Conservation (phyloP, 352 stramenopile species). For the Saprolegnia diclina region DNA sequence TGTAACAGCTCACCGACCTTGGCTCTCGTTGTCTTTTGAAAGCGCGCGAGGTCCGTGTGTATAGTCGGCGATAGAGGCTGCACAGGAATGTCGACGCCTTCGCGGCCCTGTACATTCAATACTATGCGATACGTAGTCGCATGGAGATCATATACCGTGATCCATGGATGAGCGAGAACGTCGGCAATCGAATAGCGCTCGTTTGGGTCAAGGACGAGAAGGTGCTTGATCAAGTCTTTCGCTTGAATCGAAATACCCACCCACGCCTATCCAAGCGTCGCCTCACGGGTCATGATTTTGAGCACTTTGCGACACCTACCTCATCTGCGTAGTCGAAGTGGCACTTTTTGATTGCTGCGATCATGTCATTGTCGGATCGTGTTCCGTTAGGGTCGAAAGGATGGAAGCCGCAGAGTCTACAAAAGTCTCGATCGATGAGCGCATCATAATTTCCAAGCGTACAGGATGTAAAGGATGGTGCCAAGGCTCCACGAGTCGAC, state of each 20-base stretch:
- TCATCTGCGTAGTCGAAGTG: constrained; percentile 70
- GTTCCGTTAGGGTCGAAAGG: constrained; percentile 75
- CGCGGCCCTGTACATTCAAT: constrained; percentile 15
- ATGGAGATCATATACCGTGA: constrained; percentile 30
- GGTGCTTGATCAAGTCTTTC: constrained; percentile 67
- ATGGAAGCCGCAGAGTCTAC: constrained; percentile 70
- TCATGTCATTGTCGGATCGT: constrained; percentile 75
- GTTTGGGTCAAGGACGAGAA: constrained; percentile 68
- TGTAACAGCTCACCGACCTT: constrained; percentile 30
- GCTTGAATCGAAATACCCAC: constrained; percentile 49
- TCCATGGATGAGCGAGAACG: constrained; percentile 67
- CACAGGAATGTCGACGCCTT: constrained; percentile 28
- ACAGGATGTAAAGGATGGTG: constrained; percentile 83
- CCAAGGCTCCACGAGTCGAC: constrained; percentile 85
- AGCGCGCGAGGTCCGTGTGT: constrained; percentile 57
- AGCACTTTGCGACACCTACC: background rate
- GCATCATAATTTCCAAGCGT: constrained; percentile 17
- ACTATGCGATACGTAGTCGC: background rate
- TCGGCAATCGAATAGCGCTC: constrained; percentile 60
- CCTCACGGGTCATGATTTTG: background rate
- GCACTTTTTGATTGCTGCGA: constrained; percentile 70
- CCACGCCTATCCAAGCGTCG: constrained; percentile 36
- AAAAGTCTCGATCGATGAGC: constrained; percentile 7
- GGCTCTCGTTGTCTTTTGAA: constrained; percentile 50
- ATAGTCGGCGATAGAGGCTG: constrained; percentile 61